phyloP scores from a whole-genome alignment of 1,284 basidiomycete genomes.

The Ustilago bromivora region DNA sequence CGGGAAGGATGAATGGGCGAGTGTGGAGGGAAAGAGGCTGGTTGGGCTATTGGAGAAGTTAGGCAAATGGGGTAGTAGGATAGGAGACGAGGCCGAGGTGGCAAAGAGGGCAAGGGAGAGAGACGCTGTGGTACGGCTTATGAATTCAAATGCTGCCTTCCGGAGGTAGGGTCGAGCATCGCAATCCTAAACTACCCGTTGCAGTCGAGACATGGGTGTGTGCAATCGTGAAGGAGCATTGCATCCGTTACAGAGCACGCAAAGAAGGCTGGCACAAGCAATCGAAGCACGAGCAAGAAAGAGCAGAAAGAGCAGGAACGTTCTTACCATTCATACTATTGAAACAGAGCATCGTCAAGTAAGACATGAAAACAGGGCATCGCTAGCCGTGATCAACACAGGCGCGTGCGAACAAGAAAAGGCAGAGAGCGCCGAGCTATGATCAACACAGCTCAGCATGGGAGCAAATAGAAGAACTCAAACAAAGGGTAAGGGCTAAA shows the following conservation, averaged over 20 bases:
- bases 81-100: conserved; percentile 4
- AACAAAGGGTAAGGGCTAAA: too few species aligned
- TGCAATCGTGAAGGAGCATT: too few species aligned
- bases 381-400: too few species aligned
- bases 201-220: too few species aligned
- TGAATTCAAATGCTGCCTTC: not conserved
- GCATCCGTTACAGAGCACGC: too few species aligned
- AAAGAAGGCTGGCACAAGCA: too few species aligned
- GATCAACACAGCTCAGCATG: not conserved
- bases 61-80: not conserved
- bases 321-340: too few species aligned
- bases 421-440: not conserved
- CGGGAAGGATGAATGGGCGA: conserved; percentile 12
- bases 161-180: not conserved
- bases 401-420: not conserved
- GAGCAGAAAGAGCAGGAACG: not conserved
- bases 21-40: conserved; percentile 31
- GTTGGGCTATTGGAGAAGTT: conserved; percentile 42
- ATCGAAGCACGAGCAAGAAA: not conserved
- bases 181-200: not conserved
- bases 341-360: too few species aligned
- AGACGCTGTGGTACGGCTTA: conserved; percentile 5
- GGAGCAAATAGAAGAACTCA: not conserved
- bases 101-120: conserved; percentile 24
- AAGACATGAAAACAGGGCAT: too few species aligned